phyloP scores from a whole-genome alignment of 2,329 filamentous ascomycete species.

The Alternaria ethzedia region DNA sequence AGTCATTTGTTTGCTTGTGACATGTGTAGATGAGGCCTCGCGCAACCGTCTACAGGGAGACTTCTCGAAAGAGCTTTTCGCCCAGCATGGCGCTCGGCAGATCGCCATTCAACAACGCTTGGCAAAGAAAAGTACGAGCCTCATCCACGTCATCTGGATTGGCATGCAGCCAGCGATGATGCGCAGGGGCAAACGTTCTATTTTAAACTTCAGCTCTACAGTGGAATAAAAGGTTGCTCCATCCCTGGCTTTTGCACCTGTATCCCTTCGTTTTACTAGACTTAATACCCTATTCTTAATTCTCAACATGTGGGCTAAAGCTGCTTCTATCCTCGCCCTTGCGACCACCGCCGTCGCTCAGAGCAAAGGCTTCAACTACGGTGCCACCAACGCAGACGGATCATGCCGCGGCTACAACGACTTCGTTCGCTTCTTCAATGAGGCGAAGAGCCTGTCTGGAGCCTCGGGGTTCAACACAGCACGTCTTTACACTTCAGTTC shows the following conservation, averaged over 20 bases:
- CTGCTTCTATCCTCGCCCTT: constrained; percentile 23
- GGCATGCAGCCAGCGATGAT: constrained; percentile 18
- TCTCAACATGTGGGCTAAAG: constrained; percentile 17
- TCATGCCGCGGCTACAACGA: constrained; percentile 66
- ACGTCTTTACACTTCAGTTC: constrained; percentile 75
- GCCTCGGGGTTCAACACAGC: constrained; percentile 71
- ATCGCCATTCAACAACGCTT: constrained; percentile 17
- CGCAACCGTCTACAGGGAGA: neutral
- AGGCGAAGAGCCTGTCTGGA: constrained; percentile 68
- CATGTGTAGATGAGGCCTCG: neutral
- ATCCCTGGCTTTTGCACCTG: neutral
- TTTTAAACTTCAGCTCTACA: neutral
- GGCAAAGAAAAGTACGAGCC: constrained; percentile 16
- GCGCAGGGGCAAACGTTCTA: constrained; percentile 12
- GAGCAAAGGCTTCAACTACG: constrained; percentile 73
- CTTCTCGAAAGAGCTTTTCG: neutral
- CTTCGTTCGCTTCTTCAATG: constrained; percentile 72
- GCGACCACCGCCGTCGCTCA: constrained; percentile 32
- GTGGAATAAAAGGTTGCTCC: neutral
- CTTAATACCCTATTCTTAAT: neutral
- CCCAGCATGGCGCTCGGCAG: constrained; percentile 4
- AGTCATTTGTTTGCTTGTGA: neutral
- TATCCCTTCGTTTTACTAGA: neutral
- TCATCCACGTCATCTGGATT: constrained; percentile 22
- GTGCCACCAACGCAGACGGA: constrained; percentile 65